Base-by-base conservation (phyloP, 2,329 filamentous ascomycete genomes). In the Botryotinia narcissicola region DNA sequence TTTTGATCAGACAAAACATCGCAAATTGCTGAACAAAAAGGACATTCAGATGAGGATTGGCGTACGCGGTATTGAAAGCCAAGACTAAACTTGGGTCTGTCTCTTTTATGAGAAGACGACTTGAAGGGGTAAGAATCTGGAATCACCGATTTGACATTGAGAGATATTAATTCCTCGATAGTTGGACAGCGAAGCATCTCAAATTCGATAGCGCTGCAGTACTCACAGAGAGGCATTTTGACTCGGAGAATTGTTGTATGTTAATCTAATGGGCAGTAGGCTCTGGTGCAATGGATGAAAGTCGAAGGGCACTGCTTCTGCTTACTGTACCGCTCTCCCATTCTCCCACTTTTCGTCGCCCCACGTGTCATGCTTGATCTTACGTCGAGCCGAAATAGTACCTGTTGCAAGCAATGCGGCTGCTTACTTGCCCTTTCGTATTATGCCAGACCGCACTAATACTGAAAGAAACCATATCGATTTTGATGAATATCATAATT, bases 121-220 rank as follows among this genome's bases (percentile, higher is more conserved):
- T 61, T 61, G 59, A 61, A 40, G 35, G 32, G 59, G 40, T 40
- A 61, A 40, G 35, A n/a, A 61, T 61, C 59, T 40, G 35, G 59
- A 40, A 61, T 16, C 12, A 22, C 59, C 7, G 59, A 40, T 61
- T 61, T 61, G 22, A 22, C 14, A 16, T 40, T 61, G 35, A 61
- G 59, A 40, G 35, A 61, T n/a, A 25, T 37, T 61, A 40, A 61
- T 22, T 61, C 59, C 59, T 40, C 59, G 22, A 37, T 61, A 40
- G 35, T 61, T n/a, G 59, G 59, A 61, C 59, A 61, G 60, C 60
- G 60, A 62, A 62, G 60, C 60, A 62, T 62, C 35, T 62, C 60
- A 18, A 62, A 62, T 42, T 62, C 60, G 16, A 42, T 42, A 62
- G 60, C 60, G 25, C 35, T n/a, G 35, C 60, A 62, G 32, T 62